phyloP scores from a whole-genome alignment of 441 rosid genomes.

The Viola pubescens region DNA sequence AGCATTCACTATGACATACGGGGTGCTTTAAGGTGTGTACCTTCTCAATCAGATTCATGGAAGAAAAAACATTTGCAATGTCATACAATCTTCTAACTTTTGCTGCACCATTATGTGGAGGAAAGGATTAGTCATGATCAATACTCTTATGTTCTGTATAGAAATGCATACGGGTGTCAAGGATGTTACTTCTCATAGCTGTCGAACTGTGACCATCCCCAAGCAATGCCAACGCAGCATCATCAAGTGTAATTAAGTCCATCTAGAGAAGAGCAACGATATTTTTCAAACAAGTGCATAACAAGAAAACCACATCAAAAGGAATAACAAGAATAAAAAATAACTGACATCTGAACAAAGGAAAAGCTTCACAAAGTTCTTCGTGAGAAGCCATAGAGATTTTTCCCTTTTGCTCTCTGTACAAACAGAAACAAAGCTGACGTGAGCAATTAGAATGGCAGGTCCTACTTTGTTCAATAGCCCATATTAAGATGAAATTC shows the following conservation, averaged over 20 bases:
- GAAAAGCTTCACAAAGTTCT: constrained; percentile 83
- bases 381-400: constrained; percentile 68
- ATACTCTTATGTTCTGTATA: not conserved
- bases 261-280: constrained; percentile 26
- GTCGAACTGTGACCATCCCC: constrained; percentile 45
- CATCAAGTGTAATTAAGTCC: constrained; percentile 63
- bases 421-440: constrained; percentile 8
- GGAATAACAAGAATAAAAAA: not conserved
- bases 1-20: not conserved
- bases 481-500: no score
- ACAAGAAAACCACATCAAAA: not conserved
- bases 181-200: constrained; percentile 59
- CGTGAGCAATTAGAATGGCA: no score
- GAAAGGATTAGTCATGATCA: constrained; percentile 16
- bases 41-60: constrained; percentile 87
- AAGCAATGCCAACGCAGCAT: constrained; percentile 55
- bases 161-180: constrained; percentile 9
- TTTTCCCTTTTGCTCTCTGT: constrained; percentile 64
- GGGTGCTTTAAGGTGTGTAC: constrained; percentile 24
- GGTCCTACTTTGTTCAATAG: no score
- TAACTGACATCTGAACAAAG: constrained; percentile 68
- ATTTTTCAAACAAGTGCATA: not conserved
- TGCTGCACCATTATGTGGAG: constrained; percentile 43
- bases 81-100: constrained; percentile 93
- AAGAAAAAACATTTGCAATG: constrained; percentile 86